Evolutionary conservation across 306 rosid species (phyloP).

Genomic region (Lotus japonicus): DNA sequence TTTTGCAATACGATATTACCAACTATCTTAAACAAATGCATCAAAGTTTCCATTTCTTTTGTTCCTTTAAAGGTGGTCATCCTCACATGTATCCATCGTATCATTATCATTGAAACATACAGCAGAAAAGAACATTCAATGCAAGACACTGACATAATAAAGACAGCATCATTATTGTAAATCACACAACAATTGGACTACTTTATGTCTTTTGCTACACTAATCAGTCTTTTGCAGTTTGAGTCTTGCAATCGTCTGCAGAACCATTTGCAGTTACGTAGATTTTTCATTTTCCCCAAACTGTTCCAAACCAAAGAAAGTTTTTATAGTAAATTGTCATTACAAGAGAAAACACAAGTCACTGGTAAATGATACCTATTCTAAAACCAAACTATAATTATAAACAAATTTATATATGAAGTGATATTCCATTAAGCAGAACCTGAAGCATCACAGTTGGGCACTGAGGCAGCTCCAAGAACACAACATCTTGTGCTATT

Average conservation of each 20-base stretch:
- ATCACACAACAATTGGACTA: neutral
- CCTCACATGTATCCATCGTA: neutral
- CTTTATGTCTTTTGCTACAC: slow-evolving; percentile 6
- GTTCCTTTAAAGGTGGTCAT: slow-evolving; percentile 2
- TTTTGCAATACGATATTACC: neutral
- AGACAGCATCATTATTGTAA: neutral
- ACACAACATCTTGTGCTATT: slow-evolving; percentile 80
- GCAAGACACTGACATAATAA: neutral
- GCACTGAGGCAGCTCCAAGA: slow-evolving; percentile 85
- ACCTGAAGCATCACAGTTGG: slow-evolving; percentile 94
- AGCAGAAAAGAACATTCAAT: neutral
- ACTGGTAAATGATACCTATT: neutral
- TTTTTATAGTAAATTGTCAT: neutral
- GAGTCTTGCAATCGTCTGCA: slow-evolving; percentile 3
- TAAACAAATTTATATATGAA: neutral
- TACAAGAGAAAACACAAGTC: neutral
- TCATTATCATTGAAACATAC: neutral
- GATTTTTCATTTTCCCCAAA: neutral
- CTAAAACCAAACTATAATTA: neutral
- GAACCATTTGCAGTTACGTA: neutral
- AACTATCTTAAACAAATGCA: neutral
- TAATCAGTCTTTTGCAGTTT: slow-evolving; percentile 3
- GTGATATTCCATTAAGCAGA: slow-evolving; percentile 14
- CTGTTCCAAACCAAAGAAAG: neutral
- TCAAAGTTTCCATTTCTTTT: neutral